These are phyloP conservation scores for Artemisia argyi DNA, from an alignment of 129 eudicot species.

Conservation along the genomic window DNA sequence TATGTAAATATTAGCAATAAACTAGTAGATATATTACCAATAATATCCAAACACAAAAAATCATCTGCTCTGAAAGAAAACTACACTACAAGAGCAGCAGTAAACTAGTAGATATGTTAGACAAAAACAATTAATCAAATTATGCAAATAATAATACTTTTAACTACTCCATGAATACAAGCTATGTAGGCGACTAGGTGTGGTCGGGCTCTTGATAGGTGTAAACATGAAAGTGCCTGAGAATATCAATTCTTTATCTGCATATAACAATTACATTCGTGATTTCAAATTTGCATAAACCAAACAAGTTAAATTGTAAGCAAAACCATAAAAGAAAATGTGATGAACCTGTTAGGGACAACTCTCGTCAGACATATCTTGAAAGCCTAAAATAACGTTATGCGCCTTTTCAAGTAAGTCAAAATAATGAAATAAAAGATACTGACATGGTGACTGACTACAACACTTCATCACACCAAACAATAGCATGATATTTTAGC, in stretches of 20 bases:
- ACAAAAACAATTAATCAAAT: neutral
- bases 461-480: no score
- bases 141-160: neutral
- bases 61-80: no score
- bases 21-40: neutral
- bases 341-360: constrained; percentile 68
- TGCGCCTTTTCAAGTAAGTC: no score
- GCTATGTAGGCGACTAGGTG: neutral
- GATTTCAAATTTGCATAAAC: neutral
- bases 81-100: no score
- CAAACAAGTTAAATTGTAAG: neutral
- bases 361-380: constrained; percentile 78
- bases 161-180: neutral
- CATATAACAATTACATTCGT: constrained; percentile 24
- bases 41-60: neutral
- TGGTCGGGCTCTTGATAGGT: constrained; percentile 35
- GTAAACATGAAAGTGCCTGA: constrained; percentile 90
- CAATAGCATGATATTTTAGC: no score
- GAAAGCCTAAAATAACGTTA: constrained; percentile 58
- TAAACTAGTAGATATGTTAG: neutral
- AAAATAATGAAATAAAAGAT: no score
- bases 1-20: no score
- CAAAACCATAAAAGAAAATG: neutral
- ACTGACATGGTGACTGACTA: no score
- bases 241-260: constrained; percentile 79